A percentile compares a stretch with the other conserved stretches of the same genome.
Conservation (phyloP, 192 early-diverging fungal species). For the Piromyces finnis region DNA sequence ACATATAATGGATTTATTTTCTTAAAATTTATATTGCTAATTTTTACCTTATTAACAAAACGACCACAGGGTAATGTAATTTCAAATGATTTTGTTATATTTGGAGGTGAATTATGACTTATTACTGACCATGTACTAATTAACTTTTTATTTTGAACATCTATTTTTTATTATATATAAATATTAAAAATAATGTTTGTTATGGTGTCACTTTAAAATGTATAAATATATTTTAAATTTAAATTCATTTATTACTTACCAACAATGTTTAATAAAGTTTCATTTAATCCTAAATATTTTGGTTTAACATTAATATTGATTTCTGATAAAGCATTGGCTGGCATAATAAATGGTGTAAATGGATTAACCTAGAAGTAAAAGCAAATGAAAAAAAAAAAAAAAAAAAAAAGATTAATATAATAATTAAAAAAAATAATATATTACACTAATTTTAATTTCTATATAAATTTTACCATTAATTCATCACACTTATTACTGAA, state of each 20-base stretch:
- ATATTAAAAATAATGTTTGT: too few relatives aligned
- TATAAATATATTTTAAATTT: too few relatives aligned
- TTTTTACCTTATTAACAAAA: neutral
- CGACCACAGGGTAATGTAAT: neutral
- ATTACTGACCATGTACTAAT: conserved; percentile 1
- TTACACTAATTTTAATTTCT: too few relatives aligned
- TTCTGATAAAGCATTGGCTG: conserved; percentile 1
- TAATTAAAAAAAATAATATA: too few relatives aligned
- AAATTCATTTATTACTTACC: too few relatives aligned
- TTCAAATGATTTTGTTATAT: conserved; percentile 1
- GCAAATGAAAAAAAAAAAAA: too few relatives aligned
- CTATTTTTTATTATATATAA: too few relatives aligned
- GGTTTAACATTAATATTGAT: neutral
- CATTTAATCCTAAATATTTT: neutral
- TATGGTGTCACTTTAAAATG: too few relatives aligned
- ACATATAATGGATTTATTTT: too few relatives aligned
- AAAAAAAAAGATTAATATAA: too few relatives aligned
- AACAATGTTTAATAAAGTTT: neutral
- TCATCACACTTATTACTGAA: neutral
- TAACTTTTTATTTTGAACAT: neutral
- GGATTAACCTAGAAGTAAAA: neutral
- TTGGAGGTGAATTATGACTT: conserved; percentile 1
- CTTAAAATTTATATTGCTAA: too few relatives aligned
- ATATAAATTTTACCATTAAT: neutral
- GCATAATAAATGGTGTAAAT: neutral